Evolutionary conservation across 2,329 filamentous ascomycete species (phyloP), one percentile per base, ranked within the genome.

Genomic region (Fusarium vanettenii): DNA sequence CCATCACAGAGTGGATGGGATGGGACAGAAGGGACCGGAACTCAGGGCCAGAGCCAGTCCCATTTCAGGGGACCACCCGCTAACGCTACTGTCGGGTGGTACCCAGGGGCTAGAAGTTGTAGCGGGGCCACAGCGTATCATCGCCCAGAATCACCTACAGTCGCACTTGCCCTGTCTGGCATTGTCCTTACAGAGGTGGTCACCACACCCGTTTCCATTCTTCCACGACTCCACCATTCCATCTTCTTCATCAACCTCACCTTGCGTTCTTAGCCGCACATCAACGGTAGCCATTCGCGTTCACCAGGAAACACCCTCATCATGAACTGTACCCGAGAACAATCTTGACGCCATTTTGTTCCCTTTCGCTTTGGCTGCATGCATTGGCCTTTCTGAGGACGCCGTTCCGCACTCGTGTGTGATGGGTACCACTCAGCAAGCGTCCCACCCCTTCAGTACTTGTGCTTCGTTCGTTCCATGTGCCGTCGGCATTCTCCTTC

Each of bases 11-110:
- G 60, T 35, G 61, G 43, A 48, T 48, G 43, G 61, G 43, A 48
- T 48, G 43, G 20, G 20, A 22, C 43, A 48, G 43, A 62, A 45
- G 48, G 43, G 14, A 20, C 41, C 43, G 39, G 22, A 62, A 22
- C 37, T 50, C 33, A 64, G 61, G 72, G 61, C 61, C 50, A 70
- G 65, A 72, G 52, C 57, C 61, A 64, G 61, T 70, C 59, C 57
- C 62, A 57, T 65, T 48, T 66, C 65, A 74, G 65, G 71, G 72
- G 71, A 69, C 57, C 61, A 64, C 65, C 71, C 72, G 72, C 72
- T 59, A 70, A 70, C 59, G 59, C 66, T 69, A 29, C 45, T 20
- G 48, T 52, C 48, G 48, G 48, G 48, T 52, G 35, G n/a, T 39
- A 63, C 29, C 31, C 45, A 63, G 45, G 48, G 43, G 60, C 60